These are phyloP conservation scores for Amanita fuliginea DNA, from an alignment of 768 basidiomycete species.

Conservation along the genomic window DNA sequence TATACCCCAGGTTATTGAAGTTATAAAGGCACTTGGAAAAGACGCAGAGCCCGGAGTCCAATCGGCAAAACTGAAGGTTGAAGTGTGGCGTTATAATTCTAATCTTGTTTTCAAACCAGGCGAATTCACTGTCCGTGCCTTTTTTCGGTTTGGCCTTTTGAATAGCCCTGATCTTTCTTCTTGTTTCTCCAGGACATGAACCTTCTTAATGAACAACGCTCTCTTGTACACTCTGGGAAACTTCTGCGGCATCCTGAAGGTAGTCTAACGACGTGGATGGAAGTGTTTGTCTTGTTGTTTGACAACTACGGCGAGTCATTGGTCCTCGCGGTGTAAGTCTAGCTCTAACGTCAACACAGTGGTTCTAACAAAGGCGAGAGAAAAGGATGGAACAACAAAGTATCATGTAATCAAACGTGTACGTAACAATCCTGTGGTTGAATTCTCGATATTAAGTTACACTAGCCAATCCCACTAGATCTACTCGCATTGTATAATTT, in stretches of 20 bases:
- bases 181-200: conserved; percentile 62
- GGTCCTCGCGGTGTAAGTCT: not conserved
- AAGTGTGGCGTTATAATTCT: conserved; percentile 78
- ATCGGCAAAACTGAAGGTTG: conserved; percentile 80
- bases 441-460: conserved; percentile 7
- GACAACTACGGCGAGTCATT: conserved; percentile 81
- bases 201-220: conserved; percentile 70
- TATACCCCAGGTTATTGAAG: conserved; percentile 79
- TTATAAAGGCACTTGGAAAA: conserved; percentile 79
- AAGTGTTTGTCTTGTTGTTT: conserved; percentile 83
- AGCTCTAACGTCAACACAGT: conserved; percentile 36
- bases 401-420: conserved; percentile 78
- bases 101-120: conserved; percentile 73
- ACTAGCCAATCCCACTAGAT: conserved; percentile 86
- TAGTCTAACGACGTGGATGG: conserved; percentile 82
- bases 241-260: conserved; percentile 82
- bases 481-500: conserved; percentile 80
- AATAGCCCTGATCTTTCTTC: not conserved
- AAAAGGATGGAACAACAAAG: conserved; percentile 62
- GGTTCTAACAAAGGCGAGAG: conserved; percentile 80
- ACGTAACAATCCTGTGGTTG: conserved; percentile 15
- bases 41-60: conserved; percentile 81
- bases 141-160: not conserved
- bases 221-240: conserved; percentile 75
- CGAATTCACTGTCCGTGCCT: conserved; percentile 43